A percentile compares a stretch with the other conserved stretches of the same genome.
Conservation (phyloP, 31 red algal genomes). For the Asparagopsis taxiformis region DNA sequence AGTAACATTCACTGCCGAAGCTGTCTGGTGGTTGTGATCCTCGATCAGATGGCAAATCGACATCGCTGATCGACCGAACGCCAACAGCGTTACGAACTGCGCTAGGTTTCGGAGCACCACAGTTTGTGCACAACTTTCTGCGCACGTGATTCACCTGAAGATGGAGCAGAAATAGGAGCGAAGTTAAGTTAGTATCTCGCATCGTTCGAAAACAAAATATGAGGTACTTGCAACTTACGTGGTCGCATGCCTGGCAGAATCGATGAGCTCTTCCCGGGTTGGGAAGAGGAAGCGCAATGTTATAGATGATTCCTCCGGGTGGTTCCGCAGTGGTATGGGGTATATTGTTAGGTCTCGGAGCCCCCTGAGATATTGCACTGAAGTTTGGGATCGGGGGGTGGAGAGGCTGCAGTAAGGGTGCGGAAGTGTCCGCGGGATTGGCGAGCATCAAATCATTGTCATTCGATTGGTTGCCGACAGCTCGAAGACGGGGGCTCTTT, state of each 20-base stretch:
- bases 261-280: conserved; percentile 66
- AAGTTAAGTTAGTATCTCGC: too few species aligned
- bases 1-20: not conserved
- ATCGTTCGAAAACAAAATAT: too few species aligned
- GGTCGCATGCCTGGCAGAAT: conserved; percentile 70
- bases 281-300: conserved; percentile 54
- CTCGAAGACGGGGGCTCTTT: not conserved
- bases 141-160: conserved; percentile 57
- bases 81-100: conserved; percentile 53
- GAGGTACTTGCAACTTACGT: too few species aligned
- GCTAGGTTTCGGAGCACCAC: conserved; percentile 68
- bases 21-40: not conserved
- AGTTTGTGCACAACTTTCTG: conserved; percentile 60
- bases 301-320: conserved; percentile 25
- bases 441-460: not conserved
- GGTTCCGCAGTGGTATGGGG: conserved; percentile 8
- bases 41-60: not conserved
- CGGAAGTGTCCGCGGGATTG: conserved; percentile 2
- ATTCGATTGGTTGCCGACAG: conserved; percentile 2
- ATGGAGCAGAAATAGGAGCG: too few species aligned
- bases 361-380: conserved; percentile 14
- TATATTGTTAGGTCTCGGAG: not conserved
- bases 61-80: conserved; percentile 8
- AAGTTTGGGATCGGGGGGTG: conserved; percentile 34
- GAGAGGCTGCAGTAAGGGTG: conserved; percentile 16